A percentile compares a stretch with the other conserved stretches of the same genome.
Conservation (phyloP, 495 filamentous ascomycete species). For the Aspergillus heteromorphus region DNA sequence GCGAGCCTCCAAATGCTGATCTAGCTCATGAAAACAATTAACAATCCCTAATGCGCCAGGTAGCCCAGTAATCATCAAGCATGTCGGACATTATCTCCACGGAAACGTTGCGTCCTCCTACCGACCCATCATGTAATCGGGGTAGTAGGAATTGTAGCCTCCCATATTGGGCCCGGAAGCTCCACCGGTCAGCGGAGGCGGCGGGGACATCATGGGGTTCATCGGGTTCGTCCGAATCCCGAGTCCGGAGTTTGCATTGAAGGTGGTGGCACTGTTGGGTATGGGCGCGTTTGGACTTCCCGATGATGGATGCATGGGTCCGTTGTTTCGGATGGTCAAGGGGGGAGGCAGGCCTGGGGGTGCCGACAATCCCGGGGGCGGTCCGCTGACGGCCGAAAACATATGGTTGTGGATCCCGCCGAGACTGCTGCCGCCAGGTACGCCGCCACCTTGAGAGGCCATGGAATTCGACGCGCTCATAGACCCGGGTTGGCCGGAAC, state of each 20-base stretch:
- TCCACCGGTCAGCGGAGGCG: constrained; percentile 30
- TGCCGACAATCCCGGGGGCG: constrained; percentile 65
- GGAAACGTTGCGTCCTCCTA: constrained; percentile 25
- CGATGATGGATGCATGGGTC: constrained; percentile 26
- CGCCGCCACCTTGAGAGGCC: constrained; percentile 41
- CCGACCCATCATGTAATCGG: constrained; percentile 58
- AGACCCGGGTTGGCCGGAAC: constrained; percentile 62
- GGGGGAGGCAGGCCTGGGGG: constrained; percentile 60
- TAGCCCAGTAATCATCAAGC: constrained; percentile 45
- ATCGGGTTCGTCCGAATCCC: constrained; percentile 39
- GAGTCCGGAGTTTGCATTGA: constrained; percentile 40
- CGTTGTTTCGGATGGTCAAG: constrained; percentile 32
- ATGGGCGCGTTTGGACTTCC: constrained; percentile 31
- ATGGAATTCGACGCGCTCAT: constrained; percentile 47
- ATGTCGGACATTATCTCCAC: constrained; percentile 42
- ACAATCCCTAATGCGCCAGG: constrained; percentile 40
- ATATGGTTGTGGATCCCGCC: constrained; percentile 52
- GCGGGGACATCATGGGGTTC: constrained; percentile 39
- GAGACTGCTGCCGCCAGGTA: constrained; percentile 46
- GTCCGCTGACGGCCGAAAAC: constrained; percentile 68
- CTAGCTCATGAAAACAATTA: constrained; percentile 34
- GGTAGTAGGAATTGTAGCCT: constrained; percentile 44
- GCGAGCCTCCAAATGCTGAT: constrained; percentile 46
- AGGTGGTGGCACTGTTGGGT: constrained; percentile 31
- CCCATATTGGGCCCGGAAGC: constrained; percentile 37